phyloP scores from a whole-genome alignment of 805 yeast genomes.

The Cyberlindnera xishuangbannaensis region DNA sequence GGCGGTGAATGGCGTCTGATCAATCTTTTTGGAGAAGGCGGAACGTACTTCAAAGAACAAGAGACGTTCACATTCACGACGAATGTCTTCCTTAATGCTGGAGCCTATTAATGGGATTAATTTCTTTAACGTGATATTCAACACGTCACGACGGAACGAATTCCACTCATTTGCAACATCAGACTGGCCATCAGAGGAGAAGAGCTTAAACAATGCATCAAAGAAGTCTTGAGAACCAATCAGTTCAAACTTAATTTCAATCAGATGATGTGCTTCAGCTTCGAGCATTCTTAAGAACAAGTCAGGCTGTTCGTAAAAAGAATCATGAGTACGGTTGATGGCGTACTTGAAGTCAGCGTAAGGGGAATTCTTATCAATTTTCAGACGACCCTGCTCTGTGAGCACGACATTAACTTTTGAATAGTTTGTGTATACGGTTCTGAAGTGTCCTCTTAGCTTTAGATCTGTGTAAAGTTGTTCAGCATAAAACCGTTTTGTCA shows the following conservation, averaged over 20 bases:
- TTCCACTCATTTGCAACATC: conserved; percentile 80
- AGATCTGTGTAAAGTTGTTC: conserved; percentile 81
- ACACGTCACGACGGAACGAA: conserved; percentile 57
- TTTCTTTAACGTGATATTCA: conserved; percentile 62
- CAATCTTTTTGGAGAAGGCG: conserved; percentile 62
- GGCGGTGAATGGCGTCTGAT: conserved; percentile 93
- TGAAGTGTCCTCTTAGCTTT: conserved; percentile 63
- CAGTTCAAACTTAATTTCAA: conserved; percentile 54
- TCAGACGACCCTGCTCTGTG: conserved; percentile 76
- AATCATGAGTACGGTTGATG: conserved; percentile 69
- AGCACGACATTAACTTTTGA: conserved; percentile 68
- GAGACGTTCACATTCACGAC: conserved; percentile 67
- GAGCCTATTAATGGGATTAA: conserved; percentile 61
- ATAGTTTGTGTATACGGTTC: conserved; percentile 54
- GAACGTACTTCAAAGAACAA: conserved; percentile 67
- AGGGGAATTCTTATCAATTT: conserved; percentile 74
- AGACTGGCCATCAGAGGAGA: conserved; percentile 74
- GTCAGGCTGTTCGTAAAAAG: conserved; percentile 72
- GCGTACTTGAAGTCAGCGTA: conserved; percentile 92
- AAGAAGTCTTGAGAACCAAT: conserved; percentile 32
- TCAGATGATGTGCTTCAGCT: conserved; percentile 78
- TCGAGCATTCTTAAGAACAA: conserved; percentile 82
- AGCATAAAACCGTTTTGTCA: conserved; percentile 69
- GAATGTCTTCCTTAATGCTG: conserved; percentile 77
- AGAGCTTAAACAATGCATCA: conserved; percentile 44